Base-by-base conservation (phyloP, 2,329 filamentous ascomycete genomes). In the Grosmannia serpens region DNA sequence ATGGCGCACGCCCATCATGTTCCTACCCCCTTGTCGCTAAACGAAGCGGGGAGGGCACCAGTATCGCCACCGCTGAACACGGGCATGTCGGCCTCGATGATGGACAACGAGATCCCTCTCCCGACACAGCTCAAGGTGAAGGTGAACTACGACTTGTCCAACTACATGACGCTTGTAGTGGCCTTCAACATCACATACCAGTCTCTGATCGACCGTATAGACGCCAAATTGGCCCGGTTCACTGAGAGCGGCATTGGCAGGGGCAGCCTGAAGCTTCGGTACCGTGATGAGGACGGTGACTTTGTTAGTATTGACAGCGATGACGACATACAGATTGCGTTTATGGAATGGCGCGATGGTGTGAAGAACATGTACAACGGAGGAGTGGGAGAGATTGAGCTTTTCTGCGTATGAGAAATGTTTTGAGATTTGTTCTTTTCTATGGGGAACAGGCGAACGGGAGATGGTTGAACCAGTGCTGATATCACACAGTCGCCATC, bases 181-280 rank as follows among this genome's bases (percentile, higher is more conserved):
- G 88, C 90, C 35, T 95, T 90, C 72, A 96, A 95, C 69, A 97
- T 97, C 66, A 87, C 89, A 47, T 97, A 95, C 72, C 89, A 94
- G 64, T 94, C 89, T 27, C 79, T 99, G 58, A 91, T 94, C 63
- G 94, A 97, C 69, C 88, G 94, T 13, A 96, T 99, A 66, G 94
- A 99, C 68, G 90, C 91, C 31, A 99, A 99, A 71, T 82, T 99
- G 59, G 88, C 88, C 60, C 85, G 89, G 58, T 91, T 91, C 66
- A 95, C 90, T 24, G 86, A 81, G 65, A 88, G 89, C 68, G 91
- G 88, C 57, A 91, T 96, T 67, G 85, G 85, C 65, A 87, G 84
- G 67, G 88, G 89, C 62, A 86, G 87, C 64, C 83, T 96, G 65
- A 90, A 91, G 73, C 76, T 99, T 58, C 88, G 91, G 62, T 99